Conservation (phyloP, 495 filamentous ascomycete species). For the Penicillium pancosmium region DNA sequence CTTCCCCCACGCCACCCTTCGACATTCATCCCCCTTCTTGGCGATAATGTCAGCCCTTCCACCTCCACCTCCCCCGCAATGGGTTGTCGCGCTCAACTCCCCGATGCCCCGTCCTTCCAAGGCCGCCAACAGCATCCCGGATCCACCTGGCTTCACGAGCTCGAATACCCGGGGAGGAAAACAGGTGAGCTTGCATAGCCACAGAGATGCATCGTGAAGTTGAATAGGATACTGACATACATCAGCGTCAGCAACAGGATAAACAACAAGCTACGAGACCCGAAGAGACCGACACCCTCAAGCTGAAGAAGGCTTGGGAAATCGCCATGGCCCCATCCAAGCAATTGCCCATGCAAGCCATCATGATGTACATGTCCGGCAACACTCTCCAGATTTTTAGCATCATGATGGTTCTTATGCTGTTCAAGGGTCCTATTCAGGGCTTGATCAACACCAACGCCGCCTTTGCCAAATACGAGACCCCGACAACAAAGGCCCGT, state of each 20-base stretch:
- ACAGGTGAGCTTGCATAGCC: constrained; percentile 31
- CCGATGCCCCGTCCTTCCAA: constrained; percentile 60
- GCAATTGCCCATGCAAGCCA: constrained; percentile 93
- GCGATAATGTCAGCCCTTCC: constrained; percentile 39
- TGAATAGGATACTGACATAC: constrained; percentile 12
- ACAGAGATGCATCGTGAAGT: neutral
- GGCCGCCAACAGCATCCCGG: constrained; percentile 67
- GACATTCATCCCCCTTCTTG: constrained; percentile 5
- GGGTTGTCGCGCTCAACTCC: constrained; percentile 76
- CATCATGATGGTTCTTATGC: constrained; percentile 99
- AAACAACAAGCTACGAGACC: constrained; percentile 44
- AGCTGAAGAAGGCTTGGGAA: constrained; percentile 99
- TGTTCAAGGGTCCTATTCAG: constrained; percentile 94
- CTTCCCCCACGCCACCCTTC: constrained; percentile 8
- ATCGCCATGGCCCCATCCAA: constrained; percentile 93
- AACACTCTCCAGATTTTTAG: constrained; percentile 98
- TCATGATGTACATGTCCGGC: constrained; percentile 99
- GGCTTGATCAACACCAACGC: constrained; percentile 77
- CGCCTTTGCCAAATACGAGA: constrained; percentile 87
- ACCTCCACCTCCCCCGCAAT: constrained; percentile 67
- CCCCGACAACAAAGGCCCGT: constrained; percentile 69
- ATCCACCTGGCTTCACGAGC: constrained; percentile 85
- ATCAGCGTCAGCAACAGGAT: constrained; percentile 38
- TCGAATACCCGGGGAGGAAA: constrained; percentile 54
- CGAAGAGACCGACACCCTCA: constrained; percentile 89